These are phyloP conservation scores for Aspergillus arachidicola DNA, from an alignment of 2,329 filamentous ascomycete species.

Conservation along the genomic window DNA sequence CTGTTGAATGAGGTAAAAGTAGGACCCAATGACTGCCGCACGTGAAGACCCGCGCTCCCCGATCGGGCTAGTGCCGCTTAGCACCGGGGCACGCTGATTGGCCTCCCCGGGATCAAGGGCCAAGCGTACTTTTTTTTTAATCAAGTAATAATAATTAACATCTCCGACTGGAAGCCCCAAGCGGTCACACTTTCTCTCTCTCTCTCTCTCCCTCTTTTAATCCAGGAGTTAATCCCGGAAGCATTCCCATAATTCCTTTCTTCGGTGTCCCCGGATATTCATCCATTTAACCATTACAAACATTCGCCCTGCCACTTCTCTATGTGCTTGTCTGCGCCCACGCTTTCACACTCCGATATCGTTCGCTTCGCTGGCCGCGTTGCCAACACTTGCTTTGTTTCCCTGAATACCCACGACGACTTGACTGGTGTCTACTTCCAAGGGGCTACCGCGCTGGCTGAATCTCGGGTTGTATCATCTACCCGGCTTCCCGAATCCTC, in stretches of 20 bases:
- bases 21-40: slow-evolving; percentile 21
- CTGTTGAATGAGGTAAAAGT: slow-evolving; percentile 2
- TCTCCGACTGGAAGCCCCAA: not conserved
- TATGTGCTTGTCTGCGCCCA: slow-evolving; percentile 41
- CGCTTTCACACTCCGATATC: slow-evolving; percentile 29
- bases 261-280: slow-evolving; percentile 3
- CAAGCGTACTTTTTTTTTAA: slow-evolving; percentile 1
- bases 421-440: slow-evolving; percentile 18
- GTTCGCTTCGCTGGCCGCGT: slow-evolving; percentile 31
- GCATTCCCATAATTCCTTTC: not conserved
- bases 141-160: not conserved
- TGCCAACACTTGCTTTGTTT: slow-evolving; percentile 24
- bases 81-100: slow-evolving; percentile 23
- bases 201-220: slow-evolving; percentile 4
- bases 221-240: slow-evolving; percentile 8
- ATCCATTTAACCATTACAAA: slow-evolving; percentile 5
- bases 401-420: slow-evolving; percentile 16
- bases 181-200: slow-evolving; percentile 1
- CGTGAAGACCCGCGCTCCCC: slow-evolving; percentile 17
- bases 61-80: slow-evolving; percentile 21
- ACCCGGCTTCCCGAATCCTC: slow-evolving; percentile 26
- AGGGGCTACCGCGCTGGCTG: slow-evolving; percentile 19
- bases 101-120: not conserved
- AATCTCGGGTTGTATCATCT: slow-evolving; percentile 16
- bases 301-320: slow-evolving; percentile 25